Percentiles rank a stretch among this genome's conserved stretches.
Evolutionary conservation across 768 basidiomycete species (phyloP).

Genomic region (Mycena capillaripes): DNA sequence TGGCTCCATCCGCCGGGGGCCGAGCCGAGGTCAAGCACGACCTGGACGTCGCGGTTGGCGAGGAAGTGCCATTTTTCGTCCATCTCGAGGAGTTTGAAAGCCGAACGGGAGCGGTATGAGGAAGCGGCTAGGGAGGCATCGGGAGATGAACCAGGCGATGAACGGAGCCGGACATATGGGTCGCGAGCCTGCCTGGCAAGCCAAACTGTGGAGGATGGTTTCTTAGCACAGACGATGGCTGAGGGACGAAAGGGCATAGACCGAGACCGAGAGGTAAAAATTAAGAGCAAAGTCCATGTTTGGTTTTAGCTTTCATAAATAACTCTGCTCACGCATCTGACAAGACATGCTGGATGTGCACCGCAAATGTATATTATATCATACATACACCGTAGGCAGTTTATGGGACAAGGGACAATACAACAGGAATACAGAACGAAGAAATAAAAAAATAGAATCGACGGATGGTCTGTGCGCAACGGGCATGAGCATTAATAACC

Average conservation of each 20-base stretch:
- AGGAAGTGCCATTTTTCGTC: conserved; percentile 70
- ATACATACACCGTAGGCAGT: background rate
- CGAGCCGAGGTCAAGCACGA: conserved; percentile 90
- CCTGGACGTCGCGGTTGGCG: conserved; percentile 62
- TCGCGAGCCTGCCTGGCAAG: conserved; percentile 78
- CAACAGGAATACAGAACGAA: background rate
- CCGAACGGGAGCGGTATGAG: conserved; percentile 86
- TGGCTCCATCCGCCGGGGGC: conserved; percentile 97
- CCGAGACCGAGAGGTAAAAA: background rate
- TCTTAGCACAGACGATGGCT: conserved; percentile 29
- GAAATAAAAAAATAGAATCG: background rate
- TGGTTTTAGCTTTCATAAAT: background rate
- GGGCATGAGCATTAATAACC: background rate
- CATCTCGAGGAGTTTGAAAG: conserved; percentile 93
- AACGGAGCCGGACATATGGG: conserved; percentile 70
- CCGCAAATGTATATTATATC: background rate
- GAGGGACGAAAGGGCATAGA: conserved; percentile 42
- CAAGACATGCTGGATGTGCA: no score
- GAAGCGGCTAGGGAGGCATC: conserved; percentile 38
- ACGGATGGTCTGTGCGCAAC: conserved; percentile 5
- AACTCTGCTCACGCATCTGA: no score
- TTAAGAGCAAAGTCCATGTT: background rate
- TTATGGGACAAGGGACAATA: background rate
- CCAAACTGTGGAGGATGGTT: conserved; percentile 71
- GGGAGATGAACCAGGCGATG: conserved; percentile 19